These are phyloP conservation scores for Anthostomella pinea DNA, from an alignment of 2,329 filamentous ascomycete species.

Conservation along the genomic window DNA sequence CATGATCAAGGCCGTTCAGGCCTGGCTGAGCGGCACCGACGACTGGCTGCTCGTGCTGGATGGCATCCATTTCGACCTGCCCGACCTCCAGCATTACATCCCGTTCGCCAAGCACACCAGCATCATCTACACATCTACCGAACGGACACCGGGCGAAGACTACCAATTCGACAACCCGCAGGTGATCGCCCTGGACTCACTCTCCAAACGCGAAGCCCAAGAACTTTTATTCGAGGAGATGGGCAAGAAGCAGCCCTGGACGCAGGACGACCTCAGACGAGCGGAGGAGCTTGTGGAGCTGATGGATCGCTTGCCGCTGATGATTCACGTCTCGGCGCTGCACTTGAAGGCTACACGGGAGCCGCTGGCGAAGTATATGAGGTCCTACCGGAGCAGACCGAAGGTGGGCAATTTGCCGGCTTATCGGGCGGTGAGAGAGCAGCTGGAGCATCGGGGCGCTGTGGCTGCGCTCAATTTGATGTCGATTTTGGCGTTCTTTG, in stretches of 20 bases:
- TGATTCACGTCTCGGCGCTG: slow-evolving; percentile 64
- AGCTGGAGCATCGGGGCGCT: slow-evolving; percentile 45
- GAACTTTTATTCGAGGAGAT: slow-evolving; percentile 61
- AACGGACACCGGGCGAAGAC: slow-evolving; percentile 53
- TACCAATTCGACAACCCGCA: slow-evolving; percentile 58
- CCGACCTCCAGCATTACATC: slow-evolving; percentile 59
- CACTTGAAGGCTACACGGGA: slow-evolving; percentile 60
- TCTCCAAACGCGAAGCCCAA: slow-evolving; percentile 57
- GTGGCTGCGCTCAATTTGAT: slow-evolving; percentile 62
- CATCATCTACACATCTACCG: slow-evolving; percentile 67
- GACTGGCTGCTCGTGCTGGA: slow-evolving; percentile 68
- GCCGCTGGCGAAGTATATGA: slow-evolving; percentile 59
- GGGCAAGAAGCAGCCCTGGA: slow-evolving; percentile 54
- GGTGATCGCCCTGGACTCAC: slow-evolving; percentile 52
- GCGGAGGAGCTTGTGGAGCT: slow-evolving; percentile 61
- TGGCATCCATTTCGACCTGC: slow-evolving; percentile 59
- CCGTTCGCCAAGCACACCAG: slow-evolving; percentile 61
- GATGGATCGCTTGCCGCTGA: slow-evolving; percentile 63
- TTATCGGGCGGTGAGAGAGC: slow-evolving; percentile 47
- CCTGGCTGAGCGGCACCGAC: slow-evolving; percentile 60
- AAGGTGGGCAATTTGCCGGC: slow-evolving; percentile 49
- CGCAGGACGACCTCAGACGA: slow-evolving; percentile 51
- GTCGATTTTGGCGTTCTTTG: slow-evolving; percentile 62
- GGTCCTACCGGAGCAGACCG: slow-evolving; percentile 53
- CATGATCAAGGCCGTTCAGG: slow-evolving; percentile 55